Percentiles rank a stretch among this genome's conserved stretches.
Evolutionary conservation across 306 rosid species (phyloP).

Genomic region (Vigna hirtella): DNA sequence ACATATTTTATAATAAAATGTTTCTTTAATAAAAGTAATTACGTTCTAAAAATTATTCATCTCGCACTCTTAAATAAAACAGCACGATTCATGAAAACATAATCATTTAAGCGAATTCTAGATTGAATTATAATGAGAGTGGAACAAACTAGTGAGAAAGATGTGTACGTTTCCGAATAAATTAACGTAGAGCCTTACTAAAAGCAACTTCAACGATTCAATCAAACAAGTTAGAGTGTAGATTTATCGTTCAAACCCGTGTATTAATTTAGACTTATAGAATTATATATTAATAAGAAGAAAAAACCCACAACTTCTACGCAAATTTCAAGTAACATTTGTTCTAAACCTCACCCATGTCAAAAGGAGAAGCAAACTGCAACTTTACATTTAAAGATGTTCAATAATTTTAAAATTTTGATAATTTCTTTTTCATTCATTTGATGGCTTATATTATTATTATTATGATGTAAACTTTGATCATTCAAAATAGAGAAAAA

Average conservation of each 20-base stretch:
- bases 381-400: too few relatives aligned
- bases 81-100: not conserved
- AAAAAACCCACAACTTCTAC: not conserved
- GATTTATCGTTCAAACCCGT: not conserved
- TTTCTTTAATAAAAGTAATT: too few relatives aligned
- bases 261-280: too few relatives aligned
- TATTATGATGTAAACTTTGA: not conserved
- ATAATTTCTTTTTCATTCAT: not conserved
- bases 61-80: too few relatives aligned
- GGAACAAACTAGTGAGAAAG: not conserved
- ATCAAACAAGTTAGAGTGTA: not conserved
- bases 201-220: not conserved
- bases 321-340: conserved; percentile 1
- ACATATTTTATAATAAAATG: too few relatives aligned
- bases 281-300: too few relatives aligned
- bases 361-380: too few relatives aligned
- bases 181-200: not conserved
- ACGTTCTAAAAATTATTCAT: too few relatives aligned
- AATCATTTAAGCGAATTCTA: not conserved
- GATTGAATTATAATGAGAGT: not conserved
- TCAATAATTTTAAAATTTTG: too few relatives aligned
- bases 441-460: not conserved
- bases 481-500: not conserved
- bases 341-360: too few relatives aligned
- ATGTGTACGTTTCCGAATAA: conserved; percentile 7